Conservation (phyloP, 495 filamentous ascomycete species). For the Bombardia bombarda region DNA sequence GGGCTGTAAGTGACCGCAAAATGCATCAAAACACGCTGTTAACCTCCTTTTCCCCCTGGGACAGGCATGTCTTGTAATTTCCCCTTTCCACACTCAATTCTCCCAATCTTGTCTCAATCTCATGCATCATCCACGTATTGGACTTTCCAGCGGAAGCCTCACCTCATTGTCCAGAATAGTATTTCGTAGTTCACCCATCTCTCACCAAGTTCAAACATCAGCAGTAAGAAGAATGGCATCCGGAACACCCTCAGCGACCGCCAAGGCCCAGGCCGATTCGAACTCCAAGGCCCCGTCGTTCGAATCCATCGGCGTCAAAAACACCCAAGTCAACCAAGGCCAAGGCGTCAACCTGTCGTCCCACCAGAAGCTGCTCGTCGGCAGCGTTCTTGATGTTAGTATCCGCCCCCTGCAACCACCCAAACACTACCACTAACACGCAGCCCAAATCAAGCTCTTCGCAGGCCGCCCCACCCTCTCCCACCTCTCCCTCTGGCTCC, state of each 20-base stretch:
- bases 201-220: no score
- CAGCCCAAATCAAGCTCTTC: no score
- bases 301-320: conserved; percentile 31
- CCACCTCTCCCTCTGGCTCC: conserved; percentile 47
- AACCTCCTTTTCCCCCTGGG: background rate
- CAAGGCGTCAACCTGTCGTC: conserved; percentile 37
- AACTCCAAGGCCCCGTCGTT: conserved; percentile 1
- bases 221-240: background rate
- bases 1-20: background rate
- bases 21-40: background rate
- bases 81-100: background rate
- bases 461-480: conserved; percentile 46
- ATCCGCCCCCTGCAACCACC: background rate
- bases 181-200: no score
- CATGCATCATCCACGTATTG: background rate
- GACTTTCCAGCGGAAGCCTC: background rate
- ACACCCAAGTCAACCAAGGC: conserved; percentile 40
- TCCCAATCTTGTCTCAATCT: background rate
- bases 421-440: background rate
- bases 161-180: background rate
- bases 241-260: background rate
- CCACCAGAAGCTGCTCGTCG: conserved; percentile 43
- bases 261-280: background rate
- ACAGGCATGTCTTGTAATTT: background rate
- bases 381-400: conserved; percentile 46